Conservation (phyloP, 139 green algal species). For the Chlorella sorokiniana region DNA sequence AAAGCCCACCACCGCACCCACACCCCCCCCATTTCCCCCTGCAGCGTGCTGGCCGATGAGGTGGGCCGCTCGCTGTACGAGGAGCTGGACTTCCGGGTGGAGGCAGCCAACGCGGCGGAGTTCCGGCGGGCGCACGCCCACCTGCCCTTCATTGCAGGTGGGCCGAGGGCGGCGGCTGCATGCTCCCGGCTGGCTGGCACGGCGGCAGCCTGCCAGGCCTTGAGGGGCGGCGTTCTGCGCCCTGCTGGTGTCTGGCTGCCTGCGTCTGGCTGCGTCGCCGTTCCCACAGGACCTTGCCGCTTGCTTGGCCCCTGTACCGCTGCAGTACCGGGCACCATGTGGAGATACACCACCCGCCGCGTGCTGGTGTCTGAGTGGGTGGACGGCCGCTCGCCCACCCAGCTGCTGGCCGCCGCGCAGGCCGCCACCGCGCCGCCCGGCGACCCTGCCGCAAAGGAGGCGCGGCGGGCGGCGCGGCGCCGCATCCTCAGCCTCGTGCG, state of each 20-base stretch:
- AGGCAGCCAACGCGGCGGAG: slow-evolving; percentile 85
- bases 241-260: too few species aligned
- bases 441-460: slow-evolving; percentile 24
- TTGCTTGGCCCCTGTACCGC: not conserved
- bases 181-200: not conserved
- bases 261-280: too few species aligned
- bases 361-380: slow-evolving; percentile 97
- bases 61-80: slow-evolving; percentile 88
- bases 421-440: not conserved
- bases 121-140: slow-evolving; percentile 78
- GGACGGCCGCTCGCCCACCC: slow-evolving; percentile 79
- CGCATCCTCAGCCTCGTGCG: slow-evolving; percentile 91
- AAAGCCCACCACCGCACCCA: too few species aligned
- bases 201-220: too few species aligned
- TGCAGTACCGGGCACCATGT: slow-evolving; percentile 29
- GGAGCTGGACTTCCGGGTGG: slow-evolving; percentile 92
- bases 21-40: not conserved
- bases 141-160: slow-evolving; percentile 55
- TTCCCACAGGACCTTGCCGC: too few species aligned
- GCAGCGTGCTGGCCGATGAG: slow-evolving; percentile 79
- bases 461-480: slow-evolving; percentile 51
- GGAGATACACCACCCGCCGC: slow-evolving; percentile 31
- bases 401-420: slow-evolving; percentile 30
- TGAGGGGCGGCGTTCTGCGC: not conserved
- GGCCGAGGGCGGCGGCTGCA: not conserved